Evolutionary conservation across 106 monocot genomes (phyloP), one percentile per base, ranked within the genome.

Genomic region (Acorus calamus): DNA sequence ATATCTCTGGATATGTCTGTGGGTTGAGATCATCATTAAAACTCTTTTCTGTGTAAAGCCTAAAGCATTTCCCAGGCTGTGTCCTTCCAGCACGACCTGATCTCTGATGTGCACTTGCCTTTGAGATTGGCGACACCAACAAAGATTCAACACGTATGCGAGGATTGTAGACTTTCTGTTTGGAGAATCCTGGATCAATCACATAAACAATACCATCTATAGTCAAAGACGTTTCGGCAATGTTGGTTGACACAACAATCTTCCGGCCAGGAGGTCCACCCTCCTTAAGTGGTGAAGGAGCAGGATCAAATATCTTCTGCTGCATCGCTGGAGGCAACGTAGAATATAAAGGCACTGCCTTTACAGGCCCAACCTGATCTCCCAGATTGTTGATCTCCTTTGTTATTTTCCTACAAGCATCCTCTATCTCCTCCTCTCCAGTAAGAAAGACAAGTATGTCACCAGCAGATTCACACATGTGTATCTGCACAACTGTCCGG

Each of bases 201-300:
- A 90, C 89, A 75, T 83, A 90, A 63, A 86, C 80, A 14, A 90
- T 90, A 41, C 89, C 89, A 71, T 90, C 89, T 53, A 90, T 90
- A 5, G 89, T 80, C 51, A 90, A 57, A 41, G 89, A 90, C 14
- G 89, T 83, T 65, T 90, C 89, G 11, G 89, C 86, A 76, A 86
- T 90, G 52, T 90, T 85, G 1, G 89, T 90, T 2, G 89, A 85
- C 8, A 83, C 77, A 6, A 90, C 89, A 69, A 90, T 83, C 63
- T 90, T 90, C 69, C 89, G 77, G 14, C 89, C 89, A 64, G 82
- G 71, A 9, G 60, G 72, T 3, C 85, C 82, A 69, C 68, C 89
- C 11, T 84, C 84, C 5, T 56, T 74, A 6, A 79, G 47, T n/a
- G 89, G 81, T 57, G 79, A 57, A 46, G 84, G 84, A 44, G 88